Evolutionary conservation across 345 rosid genomes (phyloP).

Genomic region (Schrenkiella parvula): DNA sequence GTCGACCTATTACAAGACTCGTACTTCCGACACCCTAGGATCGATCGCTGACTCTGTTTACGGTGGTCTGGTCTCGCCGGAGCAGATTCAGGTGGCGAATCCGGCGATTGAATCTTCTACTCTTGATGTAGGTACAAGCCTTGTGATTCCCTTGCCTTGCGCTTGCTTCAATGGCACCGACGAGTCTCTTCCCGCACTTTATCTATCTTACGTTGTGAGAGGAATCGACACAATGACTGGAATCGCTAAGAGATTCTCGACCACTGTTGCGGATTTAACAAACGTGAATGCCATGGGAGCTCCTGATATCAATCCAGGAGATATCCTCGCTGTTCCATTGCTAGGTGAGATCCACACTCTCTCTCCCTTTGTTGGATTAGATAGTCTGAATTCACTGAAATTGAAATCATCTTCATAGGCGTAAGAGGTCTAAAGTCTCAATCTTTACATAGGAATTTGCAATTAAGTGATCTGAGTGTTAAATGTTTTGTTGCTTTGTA

Average conservation of each 20-base stretch:
- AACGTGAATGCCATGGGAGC: conserved; percentile 95
- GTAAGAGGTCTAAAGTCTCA: not conserved
- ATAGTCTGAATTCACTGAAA: not conserved
- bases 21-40: conserved; percentile 67
- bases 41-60: conserved; percentile 64
- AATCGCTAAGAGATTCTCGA: conserved; percentile 64
- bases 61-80: conserved; percentile 78
- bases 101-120: conserved; percentile 56
- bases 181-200: conserved; percentile 72
- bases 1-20: conserved; percentile 75
- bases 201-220: conserved; percentile 78
- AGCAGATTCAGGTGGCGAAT: conserved; percentile 86
- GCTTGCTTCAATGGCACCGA: conserved; percentile 91
- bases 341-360: conserved; percentile 42
- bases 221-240: conserved; percentile 61
- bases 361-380: not conserved
- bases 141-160: conserved; percentile 84
- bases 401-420: not conserved
- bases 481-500: not conserved
- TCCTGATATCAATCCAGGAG: conserved; percentile 58
- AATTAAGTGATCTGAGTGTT: too few species aligned
- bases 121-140: conserved; percentile 67
- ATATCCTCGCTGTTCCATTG: conserved; percentile 82
- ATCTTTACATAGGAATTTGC: not conserved
- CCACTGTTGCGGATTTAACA: conserved; percentile 83